These are phyloP conservation scores for Lecanosticta acicola DNA, from an alignment of 2,329 filamentous ascomycete species.

Conservation along the genomic window DNA sequence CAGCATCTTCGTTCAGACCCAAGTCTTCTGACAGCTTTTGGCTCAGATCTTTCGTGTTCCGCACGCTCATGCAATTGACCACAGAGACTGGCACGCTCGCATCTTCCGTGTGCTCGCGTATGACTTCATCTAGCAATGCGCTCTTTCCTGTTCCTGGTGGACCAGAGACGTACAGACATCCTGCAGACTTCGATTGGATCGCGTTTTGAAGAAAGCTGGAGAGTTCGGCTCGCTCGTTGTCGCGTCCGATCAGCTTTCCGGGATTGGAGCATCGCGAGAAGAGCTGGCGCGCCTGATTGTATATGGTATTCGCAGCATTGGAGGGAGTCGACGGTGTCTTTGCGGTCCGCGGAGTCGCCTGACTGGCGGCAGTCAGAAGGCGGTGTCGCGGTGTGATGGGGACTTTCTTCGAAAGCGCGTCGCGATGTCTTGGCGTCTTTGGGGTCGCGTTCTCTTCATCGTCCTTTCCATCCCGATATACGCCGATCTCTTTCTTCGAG, in stretches of 20 bases:
- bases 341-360: conserved; percentile 72
- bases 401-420: conserved; percentile 64
- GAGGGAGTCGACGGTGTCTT: conserved; percentile 67
- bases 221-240: conserved; percentile 62
- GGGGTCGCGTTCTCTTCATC: conserved; percentile 43
- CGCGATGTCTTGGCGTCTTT: conserved; percentile 69
- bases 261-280: conserved; percentile 77
- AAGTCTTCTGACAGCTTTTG: conserved; percentile 68
- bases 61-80: conserved; percentile 97
- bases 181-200: conserved; percentile 56
- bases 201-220: conserved; percentile 62
- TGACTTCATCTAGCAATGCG: conserved; percentile 80
- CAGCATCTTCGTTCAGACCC: conserved; percentile 56
- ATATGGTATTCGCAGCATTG: conserved; percentile 63
- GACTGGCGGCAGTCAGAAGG: conserved; percentile 68
- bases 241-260: conserved; percentile 70
- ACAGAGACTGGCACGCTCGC: conserved; percentile 62
- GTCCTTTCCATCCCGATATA: conserved; percentile 36
- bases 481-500: conserved; percentile 35
- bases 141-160: conserved; percentile 96
- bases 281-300: conserved; percentile 78
- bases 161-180: conserved; percentile 90
- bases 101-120: conserved; percentile 52
- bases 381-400: conserved; percentile 79
- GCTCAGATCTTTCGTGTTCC: conserved; percentile 80